A percentile compares a stretch with the other conserved stretches of the same genome.
Conservation (phyloP, 2,329 filamentous ascomycete genomes). For the Aspergillus sp. region DNA sequence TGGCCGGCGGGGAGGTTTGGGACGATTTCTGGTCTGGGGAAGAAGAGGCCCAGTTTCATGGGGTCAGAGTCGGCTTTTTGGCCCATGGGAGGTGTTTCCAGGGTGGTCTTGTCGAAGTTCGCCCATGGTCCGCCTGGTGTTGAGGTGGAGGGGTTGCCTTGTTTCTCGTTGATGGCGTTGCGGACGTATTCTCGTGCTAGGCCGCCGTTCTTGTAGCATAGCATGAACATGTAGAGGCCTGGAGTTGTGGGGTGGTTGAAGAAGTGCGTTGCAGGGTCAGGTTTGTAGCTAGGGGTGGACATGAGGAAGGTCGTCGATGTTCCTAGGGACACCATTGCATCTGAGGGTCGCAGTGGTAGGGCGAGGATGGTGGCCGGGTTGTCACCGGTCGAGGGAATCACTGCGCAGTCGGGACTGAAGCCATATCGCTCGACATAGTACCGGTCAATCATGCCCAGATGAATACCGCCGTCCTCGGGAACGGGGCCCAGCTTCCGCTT, state of each 20-base stretch:
- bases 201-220: conserved; percentile 98
- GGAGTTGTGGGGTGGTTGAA: conserved; percentile 93
- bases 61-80: conserved; percentile 48
- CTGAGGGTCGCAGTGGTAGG: conserved; percentile 75
- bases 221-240: conserved; percentile 98
- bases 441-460: conserved; percentile 64
- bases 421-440: conserved; percentile 78
- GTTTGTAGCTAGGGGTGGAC: conserved; percentile 86
- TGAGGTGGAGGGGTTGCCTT: conserved; percentile 37
- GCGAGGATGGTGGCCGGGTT: conserved; percentile 94
- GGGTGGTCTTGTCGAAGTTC: conserved; percentile 67
- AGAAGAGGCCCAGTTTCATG: conserved; percentile 90
- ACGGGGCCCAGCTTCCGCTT: conserved; percentile 74
- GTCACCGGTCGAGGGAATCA: conserved; percentile 88
- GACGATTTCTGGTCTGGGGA: conserved; percentile 90
- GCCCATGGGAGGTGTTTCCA: conserved; percentile 63
- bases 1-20: conserved; percentile 81
- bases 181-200: conserved; percentile 85
- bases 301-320: conserved; percentile 97
- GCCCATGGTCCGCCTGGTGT: conserved; percentile 57
- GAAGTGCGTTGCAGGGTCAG: conserved; percentile 89
- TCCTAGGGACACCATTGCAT: conserved; percentile 90
- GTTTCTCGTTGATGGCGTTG: conserved; percentile 61
- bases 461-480: conserved; percentile 69
- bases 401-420: conserved; percentile 65